Evolutionary conservation across 164 flowering plant genomes (phyloP), one percentile per base, ranked within the genome.

Genomic region (Vitis labrusca): DNA sequence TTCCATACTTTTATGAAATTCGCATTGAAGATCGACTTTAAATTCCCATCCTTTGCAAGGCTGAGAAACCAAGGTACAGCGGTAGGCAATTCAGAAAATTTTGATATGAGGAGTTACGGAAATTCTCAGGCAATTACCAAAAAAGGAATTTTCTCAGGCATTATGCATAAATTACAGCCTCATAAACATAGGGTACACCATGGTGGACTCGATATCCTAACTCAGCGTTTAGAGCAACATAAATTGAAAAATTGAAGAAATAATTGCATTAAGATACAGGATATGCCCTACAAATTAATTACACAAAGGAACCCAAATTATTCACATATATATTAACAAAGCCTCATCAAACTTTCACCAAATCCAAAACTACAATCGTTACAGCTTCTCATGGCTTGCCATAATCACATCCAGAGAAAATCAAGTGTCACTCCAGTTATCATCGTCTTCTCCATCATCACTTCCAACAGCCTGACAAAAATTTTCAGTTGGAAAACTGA

Each of bases 371-470:
- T 49, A 10, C 10, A 48, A n/a, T 49, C 47, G 68, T 10, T 53
- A 52, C 61, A 23, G 50, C 62, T 54, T 57, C 64, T 37, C 29
- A 59, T 15, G 62, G 64, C 52, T 3, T 52, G 12, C 5, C 17
- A 49, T 11, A 52, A 64, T 9, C 60, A 61, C 3, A 11, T 49
- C 29, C 44, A 44, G 17, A 8, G 54, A 70, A 50, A 14, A 67
- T 86, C 82, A 91, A 30, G 80, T 70, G 71, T 94, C 97, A 66
- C 97, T 94, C 97, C 98, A 92, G 64, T 61, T 85, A 62, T 85
- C 91, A 66, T 88, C 85, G 44, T 89, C 93, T 37, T 80, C 93
- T 10, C 86, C 91, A 55, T 86, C 88, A 58, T 91, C 92, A 68
- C 93, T 90, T 17, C 80, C 93, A 66, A 87, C 91, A 62, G 83